These are phyloP conservation scores for Scutellaria galericulata DNA, from an alignment of 257 asterid genomes.

Conservation along the genomic window DNA sequence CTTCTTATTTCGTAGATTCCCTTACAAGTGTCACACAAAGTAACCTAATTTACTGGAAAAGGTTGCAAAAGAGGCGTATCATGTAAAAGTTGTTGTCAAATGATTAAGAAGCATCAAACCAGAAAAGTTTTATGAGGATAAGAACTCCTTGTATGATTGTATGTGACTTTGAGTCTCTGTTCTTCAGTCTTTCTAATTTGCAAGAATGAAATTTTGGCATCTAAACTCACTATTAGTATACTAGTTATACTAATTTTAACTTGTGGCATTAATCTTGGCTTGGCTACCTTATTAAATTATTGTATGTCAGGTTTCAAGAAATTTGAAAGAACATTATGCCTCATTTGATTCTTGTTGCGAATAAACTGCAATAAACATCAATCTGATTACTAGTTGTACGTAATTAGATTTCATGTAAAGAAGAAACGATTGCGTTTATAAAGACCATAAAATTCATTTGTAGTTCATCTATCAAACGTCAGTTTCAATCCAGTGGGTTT, in stretches of 20 bases:
- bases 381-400: neutral
- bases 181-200: slow-evolving; percentile 1
- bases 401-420: neutral
- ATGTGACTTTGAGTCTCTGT: slow-evolving; percentile 31
- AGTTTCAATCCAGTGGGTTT: neutral
- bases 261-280: neutral
- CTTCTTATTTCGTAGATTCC: slow-evolving; percentile 19
- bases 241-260: neutral
- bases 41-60: slow-evolving; percentile 33
- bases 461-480: neutral
- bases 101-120: slow-evolving; percentile 24
- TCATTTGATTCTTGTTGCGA: neutral
- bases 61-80: slow-evolving; percentile 23
- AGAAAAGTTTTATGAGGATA: slow-evolving; percentile 34
- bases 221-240: neutral
- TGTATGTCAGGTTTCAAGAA: neutral
- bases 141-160: slow-evolving; percentile 31
- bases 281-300: neutral
- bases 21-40: slow-evolving; percentile 25
- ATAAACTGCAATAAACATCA: neutral
- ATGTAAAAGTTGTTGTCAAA: slow-evolving; percentile 29
- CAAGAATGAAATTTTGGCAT: neutral
- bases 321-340: slow-evolving; percentile 17
- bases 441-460: neutral
- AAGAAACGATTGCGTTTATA: neutral